Percentiles rank a stretch among this genome's conserved stretches.
These are phyloP conservation scores for Tuber borchii DNA, from an alignment of 495 filamentous ascomycete species.

Conservation along the genomic window DNA sequence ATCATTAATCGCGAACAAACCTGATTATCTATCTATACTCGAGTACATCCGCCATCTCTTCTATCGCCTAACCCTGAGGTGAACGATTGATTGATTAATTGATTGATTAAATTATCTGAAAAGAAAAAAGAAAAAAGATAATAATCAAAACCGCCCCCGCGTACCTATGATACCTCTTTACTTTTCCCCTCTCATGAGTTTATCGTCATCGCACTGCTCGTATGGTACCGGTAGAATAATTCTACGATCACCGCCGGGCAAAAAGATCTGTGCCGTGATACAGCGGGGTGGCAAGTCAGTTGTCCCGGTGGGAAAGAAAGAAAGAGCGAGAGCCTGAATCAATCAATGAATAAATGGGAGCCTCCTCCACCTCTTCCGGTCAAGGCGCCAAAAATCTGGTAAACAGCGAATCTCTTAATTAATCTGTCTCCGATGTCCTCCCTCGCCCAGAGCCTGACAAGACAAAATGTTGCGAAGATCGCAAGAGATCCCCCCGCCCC, in stretches of 20 bases:
- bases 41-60: neutral
- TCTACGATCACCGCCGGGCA: slow-evolving; percentile 3
- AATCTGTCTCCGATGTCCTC: neutral
- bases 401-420: neutral
- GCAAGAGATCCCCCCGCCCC: neutral
- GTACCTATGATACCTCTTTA: neutral
- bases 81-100: neutral
- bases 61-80: neutral
- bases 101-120: neutral
- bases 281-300: neutral
- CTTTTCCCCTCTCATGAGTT: neutral
- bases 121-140: too few relatives aligned
- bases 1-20: neutral
- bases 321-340: neutral
- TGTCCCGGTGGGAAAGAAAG: neutral
- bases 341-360: slow-evolving; percentile 1
- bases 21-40: neutral
- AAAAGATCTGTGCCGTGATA: neutral
- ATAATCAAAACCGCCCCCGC: neutral
- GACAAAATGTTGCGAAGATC: neutral
- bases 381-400: neutral
- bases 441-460: neutral
- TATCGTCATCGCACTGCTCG: neutral
- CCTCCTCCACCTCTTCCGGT: neutral
- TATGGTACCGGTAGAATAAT: neutral